Evolutionary conservation across 495 filamentous ascomycete species (phyloP), one percentile per base, ranked within the genome.

Genomic region (Aspergillus funiculosus): DNA sequence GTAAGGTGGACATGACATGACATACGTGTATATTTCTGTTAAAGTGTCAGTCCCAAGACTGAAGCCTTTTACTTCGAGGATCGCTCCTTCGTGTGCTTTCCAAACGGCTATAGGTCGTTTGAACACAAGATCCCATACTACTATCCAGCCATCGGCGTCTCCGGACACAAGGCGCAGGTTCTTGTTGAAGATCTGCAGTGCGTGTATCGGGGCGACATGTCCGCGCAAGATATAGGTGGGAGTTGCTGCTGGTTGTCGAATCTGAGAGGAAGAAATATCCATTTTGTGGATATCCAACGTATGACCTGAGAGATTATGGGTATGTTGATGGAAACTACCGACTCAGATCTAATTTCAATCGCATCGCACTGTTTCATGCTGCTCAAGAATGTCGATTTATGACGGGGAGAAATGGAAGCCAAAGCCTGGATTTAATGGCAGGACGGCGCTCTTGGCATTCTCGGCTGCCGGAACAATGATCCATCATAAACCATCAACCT

Each of bases 181-280:
- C 39, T 66, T 55, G 34, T 76, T 76, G 50, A 86, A 76, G 60
- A 98, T 86, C 42, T 77, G 63, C 19, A 92, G 66, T 11, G 80
- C 77, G 60, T 98, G 90, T 40, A 97, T 84, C 43, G 86, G 82
- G 2, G 86, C 68, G 21, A 76, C 73, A 66, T 98, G 92, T 41
- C 92, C 92, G 53, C 92, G 85, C 24, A 98, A 77, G 37, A 97
- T 80, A 58, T 92, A 91, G 39, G 77, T 74, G 37, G 90, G 90
- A 52, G 87, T 85, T 21, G 83, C 76, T 22, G 81, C 80, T 38
- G 74, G 62, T 22, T 58, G 53, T 29, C 15, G 46, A 8, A 20
- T 19, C 5, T 30, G 31, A 7, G 28, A 5, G 32, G 43, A 40
- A 13, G 44, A n/a, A 3, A 38, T 20, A 19, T 20, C 41, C 46